A percentile compares a stretch with the other conserved stretches of the same genome.
Evolutionary conservation across 2,329 filamentous ascomycete genomes (phyloP).

Genomic region (Fusarium armeniacum): DNA sequence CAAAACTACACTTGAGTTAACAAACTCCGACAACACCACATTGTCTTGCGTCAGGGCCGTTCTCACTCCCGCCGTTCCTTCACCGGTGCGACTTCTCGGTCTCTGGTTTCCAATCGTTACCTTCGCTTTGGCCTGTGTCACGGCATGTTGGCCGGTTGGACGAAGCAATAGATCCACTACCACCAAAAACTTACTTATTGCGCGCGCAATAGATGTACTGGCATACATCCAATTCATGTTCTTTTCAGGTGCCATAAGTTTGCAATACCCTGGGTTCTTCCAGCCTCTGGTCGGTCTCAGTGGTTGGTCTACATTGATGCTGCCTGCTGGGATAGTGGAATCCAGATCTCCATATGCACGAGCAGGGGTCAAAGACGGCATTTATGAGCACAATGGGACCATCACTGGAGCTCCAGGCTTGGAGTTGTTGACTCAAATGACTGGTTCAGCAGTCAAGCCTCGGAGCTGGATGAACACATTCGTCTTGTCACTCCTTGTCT

Average conservation of each 20-base stretch:
- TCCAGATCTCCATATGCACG: constrained; percentile 44
- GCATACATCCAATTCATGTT: constrained; percentile 83
- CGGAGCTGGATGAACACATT: constrained; percentile 80
- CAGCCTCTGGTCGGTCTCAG: constrained; percentile 77
- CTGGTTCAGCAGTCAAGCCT: constrained; percentile 72
- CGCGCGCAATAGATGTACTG: constrained; percentile 65
- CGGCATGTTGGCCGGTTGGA: constrained; percentile 17
- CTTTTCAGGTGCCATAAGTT: constrained; percentile 75
- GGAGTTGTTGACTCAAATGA: constrained; percentile 74
- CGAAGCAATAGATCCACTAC: neutral
- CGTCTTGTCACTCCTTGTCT: constrained; percentile 71
- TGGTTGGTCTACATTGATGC: constrained; percentile 77
- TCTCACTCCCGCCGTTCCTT: constrained; percentile 16
- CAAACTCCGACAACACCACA: neutral
- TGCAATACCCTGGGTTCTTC: constrained; percentile 81
- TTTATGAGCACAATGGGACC: constrained; percentile 76
- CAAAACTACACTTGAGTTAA: constrained; percentile 13
- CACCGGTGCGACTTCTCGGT: constrained; percentile 11
- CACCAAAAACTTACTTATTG: neutral
- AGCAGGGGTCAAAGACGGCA: constrained; percentile 61
- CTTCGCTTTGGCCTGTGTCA: constrained; percentile 9
- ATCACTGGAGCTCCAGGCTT: constrained; percentile 69
- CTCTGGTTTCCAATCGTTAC: constrained; percentile 27
- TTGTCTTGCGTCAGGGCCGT: constrained; percentile 6
- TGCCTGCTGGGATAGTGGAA: constrained; percentile 55